These are phyloP conservation scores for Talaromyces piceae DNA, from an alignment of 2,329 filamentous ascomycete species.

Conservation along the genomic window DNA sequence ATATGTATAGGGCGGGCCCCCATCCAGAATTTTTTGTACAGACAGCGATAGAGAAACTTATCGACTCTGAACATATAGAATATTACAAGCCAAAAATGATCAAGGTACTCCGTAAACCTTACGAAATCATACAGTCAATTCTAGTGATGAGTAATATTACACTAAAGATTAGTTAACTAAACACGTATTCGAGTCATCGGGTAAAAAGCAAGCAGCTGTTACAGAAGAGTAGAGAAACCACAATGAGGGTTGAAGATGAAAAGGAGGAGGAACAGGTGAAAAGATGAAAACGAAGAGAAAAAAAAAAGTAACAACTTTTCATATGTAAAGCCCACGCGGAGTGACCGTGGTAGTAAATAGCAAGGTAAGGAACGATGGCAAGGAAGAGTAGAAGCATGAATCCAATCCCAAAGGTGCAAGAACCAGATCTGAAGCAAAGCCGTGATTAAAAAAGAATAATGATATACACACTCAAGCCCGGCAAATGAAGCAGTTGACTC, in stretches of 20 bases:
- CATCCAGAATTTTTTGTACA: too few relatives aligned
- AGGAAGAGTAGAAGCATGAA: constrained; percentile 3
- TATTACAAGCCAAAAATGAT: too few relatives aligned
- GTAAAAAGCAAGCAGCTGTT: neutral
- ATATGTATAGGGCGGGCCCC: too few relatives aligned
- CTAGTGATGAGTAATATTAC: neutral
- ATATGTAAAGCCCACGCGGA: neutral
- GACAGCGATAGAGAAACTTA: too few relatives aligned
- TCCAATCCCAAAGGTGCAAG: neutral
- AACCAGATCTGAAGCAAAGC: neutral
- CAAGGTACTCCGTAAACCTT: neutral
- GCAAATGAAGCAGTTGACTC: neutral
- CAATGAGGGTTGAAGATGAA: constrained; percentile 10
- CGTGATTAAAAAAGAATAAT: constrained; percentile 8
- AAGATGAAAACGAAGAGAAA: neutral
- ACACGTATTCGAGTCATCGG: constrained; percentile 3
- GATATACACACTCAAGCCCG: constrained; percentile 10
- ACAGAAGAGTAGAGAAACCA: constrained; percentile 9
- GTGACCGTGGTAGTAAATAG: neutral
- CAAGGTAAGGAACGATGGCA: neutral
- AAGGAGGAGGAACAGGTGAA: neutral
- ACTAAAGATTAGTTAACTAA: neutral
- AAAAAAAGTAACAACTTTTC: neutral
- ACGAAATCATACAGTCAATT: neutral
- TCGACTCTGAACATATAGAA: too few relatives aligned